Evolutionary conservation across 164 flowering plant genomes (phyloP).

Genomic region (Dillenia turbinata): DNA sequence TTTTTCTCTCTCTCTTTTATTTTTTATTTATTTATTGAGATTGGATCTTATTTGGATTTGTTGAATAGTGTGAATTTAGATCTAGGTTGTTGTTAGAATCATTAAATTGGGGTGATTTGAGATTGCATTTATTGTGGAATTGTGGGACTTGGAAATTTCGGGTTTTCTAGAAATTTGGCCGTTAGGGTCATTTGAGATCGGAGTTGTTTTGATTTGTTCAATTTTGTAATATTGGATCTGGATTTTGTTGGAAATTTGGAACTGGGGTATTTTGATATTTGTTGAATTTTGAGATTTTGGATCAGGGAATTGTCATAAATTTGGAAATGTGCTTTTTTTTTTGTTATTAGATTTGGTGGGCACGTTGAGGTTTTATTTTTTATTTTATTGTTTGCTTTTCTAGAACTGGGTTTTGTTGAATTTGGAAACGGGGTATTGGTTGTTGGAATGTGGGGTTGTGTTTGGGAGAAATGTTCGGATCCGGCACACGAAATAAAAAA

Average conservation of each 20-base stretch:
- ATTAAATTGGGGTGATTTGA: constrained; percentile 7
- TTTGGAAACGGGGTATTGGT: too few species aligned
- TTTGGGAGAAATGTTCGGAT: too few species aligned
- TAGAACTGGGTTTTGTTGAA: constrained; percentile 8
- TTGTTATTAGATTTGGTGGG: not conserved
- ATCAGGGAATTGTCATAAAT: too few species aligned
- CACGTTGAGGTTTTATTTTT: not conserved
- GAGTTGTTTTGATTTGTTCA: not conserved
- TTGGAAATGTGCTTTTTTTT: not conserved
- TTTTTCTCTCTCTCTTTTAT: not conserved
- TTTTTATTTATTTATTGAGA: not conserved
- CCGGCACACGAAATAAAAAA: too few species aligned
- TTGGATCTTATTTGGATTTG: not conserved
- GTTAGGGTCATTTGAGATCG: too few species aligned
- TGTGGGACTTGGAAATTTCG: too few species aligned
- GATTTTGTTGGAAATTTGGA: constrained; percentile 4
- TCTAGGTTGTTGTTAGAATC: not conserved
- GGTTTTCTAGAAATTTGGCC: too few species aligned
- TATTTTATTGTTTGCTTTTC: not conserved
- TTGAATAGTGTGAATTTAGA: not conserved
- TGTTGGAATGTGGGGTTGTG: too few species aligned
- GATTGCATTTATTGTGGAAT: not conserved
- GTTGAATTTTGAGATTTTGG: not conserved
- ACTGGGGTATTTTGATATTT: constrained; percentile 1
- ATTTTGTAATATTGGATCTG: not conserved